Evolutionary conservation across 129 eudicot genomes (phyloP).

Genomic region (Chrysanthemum makinoi): DNA sequence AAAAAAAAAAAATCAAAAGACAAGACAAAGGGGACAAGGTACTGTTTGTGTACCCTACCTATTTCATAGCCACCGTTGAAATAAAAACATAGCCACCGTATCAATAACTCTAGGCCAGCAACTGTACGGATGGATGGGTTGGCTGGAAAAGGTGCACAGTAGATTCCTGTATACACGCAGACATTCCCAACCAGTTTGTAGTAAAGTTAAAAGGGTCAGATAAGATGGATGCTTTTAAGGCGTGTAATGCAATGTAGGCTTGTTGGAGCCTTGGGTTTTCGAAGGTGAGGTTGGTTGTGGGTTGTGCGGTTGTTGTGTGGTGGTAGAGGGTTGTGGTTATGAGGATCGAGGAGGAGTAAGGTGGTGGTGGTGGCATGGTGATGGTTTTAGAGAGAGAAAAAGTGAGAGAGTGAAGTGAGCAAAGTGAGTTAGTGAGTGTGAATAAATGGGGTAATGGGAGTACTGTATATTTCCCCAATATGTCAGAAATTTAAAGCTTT

Average conservation of each 20-base stretch:
- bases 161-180: conserved; percentile 63
- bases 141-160: conserved; percentile 48
- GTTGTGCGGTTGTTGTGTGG: conserved; percentile 14
- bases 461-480: conserved; percentile 28
- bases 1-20: too few relatives aligned
- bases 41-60: too few relatives aligned
- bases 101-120: conserved; percentile 72
- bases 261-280: conserved; percentile 55
- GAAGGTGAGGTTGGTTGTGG: conserved; percentile 33
- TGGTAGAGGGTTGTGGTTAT: conserved; percentile 33
- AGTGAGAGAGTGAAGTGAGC: not conserved
- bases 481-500: conserved; percentile 41
- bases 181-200: conserved; percentile 64
- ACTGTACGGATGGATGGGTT: conserved; percentile 48
- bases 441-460: conserved; percentile 34
- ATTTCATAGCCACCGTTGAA: too few relatives aligned
- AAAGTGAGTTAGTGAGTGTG: not conserved
- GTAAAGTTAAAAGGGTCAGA: conserved; percentile 79
- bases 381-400: conserved; percentile 5
- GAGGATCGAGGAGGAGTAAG: conserved; percentile 24
- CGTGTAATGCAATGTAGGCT: conserved; percentile 81
- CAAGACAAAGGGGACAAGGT: too few relatives aligned
- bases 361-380: conserved; percentile 37
- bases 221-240: conserved; percentile 60
- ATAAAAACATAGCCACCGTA: too few relatives aligned